A percentile compares a stretch with the other conserved stretches of the same genome.
Evolutionary conservation across 345 rosid genomes (phyloP).

Genomic region (Carallia brachiata): DNA sequence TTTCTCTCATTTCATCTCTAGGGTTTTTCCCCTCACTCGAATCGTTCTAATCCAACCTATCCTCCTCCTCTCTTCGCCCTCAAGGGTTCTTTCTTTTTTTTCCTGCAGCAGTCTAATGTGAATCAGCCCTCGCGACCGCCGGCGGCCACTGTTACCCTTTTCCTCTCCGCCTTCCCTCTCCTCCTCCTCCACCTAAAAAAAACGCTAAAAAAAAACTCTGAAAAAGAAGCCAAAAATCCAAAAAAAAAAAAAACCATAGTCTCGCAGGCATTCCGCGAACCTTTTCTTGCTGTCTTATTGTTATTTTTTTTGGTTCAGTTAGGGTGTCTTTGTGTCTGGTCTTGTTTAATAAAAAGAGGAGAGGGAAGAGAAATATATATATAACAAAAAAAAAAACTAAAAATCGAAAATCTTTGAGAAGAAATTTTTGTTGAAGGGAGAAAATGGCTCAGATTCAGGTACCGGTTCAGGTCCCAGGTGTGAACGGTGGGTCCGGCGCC

Average conservation of each 20-base stretch:
- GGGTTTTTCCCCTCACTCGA: slow-evolving; percentile 21
- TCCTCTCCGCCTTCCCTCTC: slow-evolving; percentile 35
- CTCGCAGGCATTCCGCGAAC: slow-evolving; percentile 12
- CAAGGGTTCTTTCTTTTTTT: background rate
- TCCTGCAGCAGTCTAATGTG: slow-evolving; percentile 16
- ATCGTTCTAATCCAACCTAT: background rate
- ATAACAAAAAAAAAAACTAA: slow-evolving; percentile 7
- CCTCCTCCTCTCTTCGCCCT: background rate
- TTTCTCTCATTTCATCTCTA: slow-evolving; percentile 6
- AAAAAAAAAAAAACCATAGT: background rate
- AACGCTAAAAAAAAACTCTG: slow-evolving; percentile 18
- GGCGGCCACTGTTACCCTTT: slow-evolving; percentile 46
- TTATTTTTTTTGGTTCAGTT: slow-evolving; percentile 13
- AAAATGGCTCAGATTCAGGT: slow-evolving; percentile 71
- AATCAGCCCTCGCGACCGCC: slow-evolving; percentile 48
- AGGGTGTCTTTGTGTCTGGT: slow-evolving; percentile 26
- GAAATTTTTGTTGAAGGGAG: background rate
- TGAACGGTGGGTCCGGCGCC: slow-evolving; percentile 36
- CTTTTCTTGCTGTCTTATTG: slow-evolving; percentile 10
- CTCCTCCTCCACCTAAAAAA: slow-evolving; percentile 41
- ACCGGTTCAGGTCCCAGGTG: slow-evolving; percentile 54
- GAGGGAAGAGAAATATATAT: slow-evolving; percentile 51
- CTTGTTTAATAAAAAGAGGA: slow-evolving; percentile 51
- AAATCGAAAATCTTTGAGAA: background rate
- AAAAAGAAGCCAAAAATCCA: slow-evolving; percentile 6